Evolutionary conservation across 306 rosid genomes (phyloP), one percentile per base, ranked within the genome.

Genomic region (Prunus mira): DNA sequence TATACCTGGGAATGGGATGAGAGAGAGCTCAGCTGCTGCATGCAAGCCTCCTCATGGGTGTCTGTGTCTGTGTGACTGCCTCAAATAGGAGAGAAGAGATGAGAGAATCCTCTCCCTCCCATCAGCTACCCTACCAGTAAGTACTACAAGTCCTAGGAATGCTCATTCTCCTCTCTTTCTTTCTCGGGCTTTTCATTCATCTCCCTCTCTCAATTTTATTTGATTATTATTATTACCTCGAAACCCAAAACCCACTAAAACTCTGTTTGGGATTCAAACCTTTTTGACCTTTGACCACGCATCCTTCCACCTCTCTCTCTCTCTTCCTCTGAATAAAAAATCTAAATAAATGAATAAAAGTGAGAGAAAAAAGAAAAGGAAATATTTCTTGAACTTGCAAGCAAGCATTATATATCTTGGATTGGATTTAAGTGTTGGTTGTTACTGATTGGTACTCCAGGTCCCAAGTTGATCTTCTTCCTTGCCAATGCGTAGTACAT

Each of bases 221-320:
- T 64, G 17, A 81, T 69, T 76, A 38, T 38, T 38, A 38, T 38
- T 38, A 38, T 80, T 30, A 54, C 68, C 20, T 72, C 47, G 76
- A 24, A 71, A 41, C 86, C 85, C 89, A 70, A 88, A 79, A 88
- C 81, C 83, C 43, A 78, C 76, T 12, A 80, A 80, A 71, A 80
- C 87, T 15, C 68, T 81, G 86, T 83, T 89, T 83, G 89, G 93
- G 97, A 86, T 89, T 87, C 86, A 41, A 83, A 82, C 84, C 82
- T 82, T 89, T 86, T 91, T 91, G 89, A 90, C 89, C 91, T 83
- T 91, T 87, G 92, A 89, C 90, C 79, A 65, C 22, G 51, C 75
- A 64, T 63, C 51, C 24, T 19, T 45, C 65, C 38, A 20, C 38
- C 30, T 19, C 72, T 25, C 71, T 73, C 71, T 73, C 79, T 22